Conservation (phyloP, 805 yeast genomes). For the Candida pseudofarinosa region DNA sequence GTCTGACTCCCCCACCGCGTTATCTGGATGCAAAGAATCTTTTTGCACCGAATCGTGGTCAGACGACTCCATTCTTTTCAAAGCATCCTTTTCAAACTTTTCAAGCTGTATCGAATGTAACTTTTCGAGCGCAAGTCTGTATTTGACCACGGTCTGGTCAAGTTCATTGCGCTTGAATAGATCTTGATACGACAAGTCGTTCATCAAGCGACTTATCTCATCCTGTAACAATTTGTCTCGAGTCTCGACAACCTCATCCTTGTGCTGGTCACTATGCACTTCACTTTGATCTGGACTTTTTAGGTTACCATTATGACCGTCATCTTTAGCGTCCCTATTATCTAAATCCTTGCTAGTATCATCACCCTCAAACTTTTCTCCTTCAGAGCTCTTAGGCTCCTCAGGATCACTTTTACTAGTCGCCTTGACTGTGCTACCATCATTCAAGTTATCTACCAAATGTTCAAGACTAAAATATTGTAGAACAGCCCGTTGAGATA, state of each 20-base stretch:
- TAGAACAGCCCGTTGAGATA: slow-evolving; percentile 25
- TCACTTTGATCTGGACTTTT: slow-evolving; percentile 5
- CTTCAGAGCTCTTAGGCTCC: background rate
- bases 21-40: background rate
- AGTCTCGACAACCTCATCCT: slow-evolving; percentile 2
- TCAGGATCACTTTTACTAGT: slow-evolving; percentile 7
- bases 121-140: background rate
- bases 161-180: slow-evolving; percentile 30
- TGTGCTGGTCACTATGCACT: slow-evolving; percentile 18
- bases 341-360: background rate
- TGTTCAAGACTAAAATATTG: slow-evolving; percentile 29
- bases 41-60: background rate
- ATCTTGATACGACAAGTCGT: slow-evolving; percentile 35
- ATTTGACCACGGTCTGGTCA: slow-evolving; percentile 5
- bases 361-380: background rate
- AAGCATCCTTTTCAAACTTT: background rate
- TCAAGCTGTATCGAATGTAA: background rate
- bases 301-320: background rate
- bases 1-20: background rate
- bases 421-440: background rate
- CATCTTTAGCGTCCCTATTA: background rate
- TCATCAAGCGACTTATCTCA: slow-evolving; percentile 35
- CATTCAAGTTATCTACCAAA: slow-evolving; percentile 23
- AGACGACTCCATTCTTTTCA: background rate
- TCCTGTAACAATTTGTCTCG: slow-evolving; percentile 35